Conservation (phyloP, 2,329 filamentous ascomycete species). For the Cordyceps militaris region DNA sequence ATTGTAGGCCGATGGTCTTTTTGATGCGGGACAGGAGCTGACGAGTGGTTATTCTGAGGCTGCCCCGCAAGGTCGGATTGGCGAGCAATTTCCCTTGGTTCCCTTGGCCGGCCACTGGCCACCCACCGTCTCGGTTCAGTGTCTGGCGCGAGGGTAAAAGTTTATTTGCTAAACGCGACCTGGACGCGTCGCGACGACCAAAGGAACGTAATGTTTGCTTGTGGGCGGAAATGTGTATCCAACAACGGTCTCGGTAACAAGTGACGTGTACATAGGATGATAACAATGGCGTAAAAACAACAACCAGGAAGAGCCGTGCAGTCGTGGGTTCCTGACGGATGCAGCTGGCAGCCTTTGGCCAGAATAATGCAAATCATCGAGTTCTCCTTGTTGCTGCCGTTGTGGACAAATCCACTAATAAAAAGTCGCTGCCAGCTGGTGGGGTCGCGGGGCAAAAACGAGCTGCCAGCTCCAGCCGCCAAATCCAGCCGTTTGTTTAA, state of each 20-base stretch:
- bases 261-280: too few species aligned
- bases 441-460: neutral
- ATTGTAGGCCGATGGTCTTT: neutral
- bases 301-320: too few species aligned
- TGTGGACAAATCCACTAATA: neutral
- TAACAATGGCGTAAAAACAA: too few species aligned
- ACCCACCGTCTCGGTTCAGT: slow-evolving; percentile 2
- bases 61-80: neutral
- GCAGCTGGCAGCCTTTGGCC: neutral
- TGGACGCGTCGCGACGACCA: neutral
- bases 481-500: too few species aligned
- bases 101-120: neutral
- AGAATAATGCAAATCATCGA: neutral
- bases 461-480: neutral
- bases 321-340: too few species aligned
- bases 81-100: slow-evolving; percentile 7
- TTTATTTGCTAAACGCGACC: neutral
- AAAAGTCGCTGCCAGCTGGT: neutral
- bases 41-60: neutral
- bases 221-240: neutral
- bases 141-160: neutral
- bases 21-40: neutral
- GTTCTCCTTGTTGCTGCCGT: neutral
- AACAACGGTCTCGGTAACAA: neutral
- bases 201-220: neutral